Base-by-base conservation (phyloP, 2,329 filamentous ascomycete species). In the Aspergillus hortae region DNA sequence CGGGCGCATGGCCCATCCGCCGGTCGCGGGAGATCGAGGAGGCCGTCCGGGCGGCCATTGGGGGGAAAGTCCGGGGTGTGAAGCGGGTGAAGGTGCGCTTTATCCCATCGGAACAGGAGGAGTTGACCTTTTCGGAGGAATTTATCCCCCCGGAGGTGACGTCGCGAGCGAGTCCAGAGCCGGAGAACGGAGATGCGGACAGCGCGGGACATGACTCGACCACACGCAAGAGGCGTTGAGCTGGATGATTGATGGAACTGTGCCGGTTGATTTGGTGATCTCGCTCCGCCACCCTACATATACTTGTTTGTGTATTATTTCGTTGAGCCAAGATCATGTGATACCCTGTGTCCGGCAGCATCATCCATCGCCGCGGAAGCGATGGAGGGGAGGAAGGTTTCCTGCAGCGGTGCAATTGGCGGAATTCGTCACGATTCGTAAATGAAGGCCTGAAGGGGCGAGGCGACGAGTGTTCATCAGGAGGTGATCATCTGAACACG, bases 1-100 rank as follows among this genome's bases (percentile, higher is more conserved):
- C 92, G 0, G 81, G 80, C 19, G 75, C 77, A 32, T 95, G 89
- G 88, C 88, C 88, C 0, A 77, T 99, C 5, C 82, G 85, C 48
- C 82, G 88, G 49, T 82, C 86, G 6, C 79, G 83, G 35, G 74
- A 61, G 14, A 77, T 95, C 12, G 94, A 99, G 70, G 82, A 87
- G 33, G 75, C 79, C 2, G 80, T 97, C 33, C 83, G 94, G 54
- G 80, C 85, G 42, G 80, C 80, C 51, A 81, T 96, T 23, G 90
- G 89, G 25, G 76, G 79, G 55, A 89, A 87, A 60, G 89, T 96
- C 12, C 84, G 89, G 54, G 92, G 94, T 1, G 90, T 94, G 36
- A 86, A 90, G 69, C 84, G 88, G 57, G 82, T 99, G 32, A 87
- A 88, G 56, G 81, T 97, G 47, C 85, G 91, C 40, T 97, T 97